A percentile compares a stretch with the other conserved stretches of the same genome.
Conservation (phyloP, 2,329 filamentous ascomycete genomes). For the Alternaria ventricosa region DNA sequence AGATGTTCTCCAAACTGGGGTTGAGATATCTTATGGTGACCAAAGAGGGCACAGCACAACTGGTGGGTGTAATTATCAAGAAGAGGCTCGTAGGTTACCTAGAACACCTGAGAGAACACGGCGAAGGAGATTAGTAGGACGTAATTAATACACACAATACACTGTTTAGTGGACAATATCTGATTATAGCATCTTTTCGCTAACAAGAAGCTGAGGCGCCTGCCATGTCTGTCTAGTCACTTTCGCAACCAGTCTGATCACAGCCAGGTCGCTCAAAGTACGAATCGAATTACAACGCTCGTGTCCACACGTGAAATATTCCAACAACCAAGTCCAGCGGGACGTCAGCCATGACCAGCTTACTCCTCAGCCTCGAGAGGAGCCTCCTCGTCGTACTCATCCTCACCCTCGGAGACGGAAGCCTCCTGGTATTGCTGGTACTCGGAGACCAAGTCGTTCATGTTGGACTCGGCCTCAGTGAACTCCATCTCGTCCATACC, state of each 20-base stretch:
- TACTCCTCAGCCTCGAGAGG: conserved; percentile 73
- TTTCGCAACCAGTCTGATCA: background rate
- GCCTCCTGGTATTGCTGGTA: conserved; percentile 99
- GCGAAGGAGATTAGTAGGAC: background rate
- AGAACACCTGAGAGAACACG: conserved; percentile 41
- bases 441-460: conserved; percentile 99
- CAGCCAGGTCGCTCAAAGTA: conserved; percentile 34
- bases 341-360: conserved; percentile 22
- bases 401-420: conserved; percentile 94
- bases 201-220: conserved; percentile 44
- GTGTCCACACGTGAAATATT: conserved; percentile 16
- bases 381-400: conserved; percentile 90
- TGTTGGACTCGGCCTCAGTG: conserved; percentile 99
- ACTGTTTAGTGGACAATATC: conserved; percentile 13
- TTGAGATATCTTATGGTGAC: conserved; percentile 62
- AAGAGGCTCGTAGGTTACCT: conserved; percentile 63
- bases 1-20: conserved; percentile 66
- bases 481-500: conserved; percentile 99
- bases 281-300: conserved; percentile 31
- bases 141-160: background rate
- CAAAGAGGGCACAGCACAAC: conserved; percentile 58
- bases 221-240: conserved; percentile 7
- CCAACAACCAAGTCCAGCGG: conserved; percentile 27
- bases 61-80: conserved; percentile 65
- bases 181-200: conserved; percentile 43